Conservation (phyloP, 2,329 filamentous ascomycete genomes). For the Cytospora schulzeri region DNA sequence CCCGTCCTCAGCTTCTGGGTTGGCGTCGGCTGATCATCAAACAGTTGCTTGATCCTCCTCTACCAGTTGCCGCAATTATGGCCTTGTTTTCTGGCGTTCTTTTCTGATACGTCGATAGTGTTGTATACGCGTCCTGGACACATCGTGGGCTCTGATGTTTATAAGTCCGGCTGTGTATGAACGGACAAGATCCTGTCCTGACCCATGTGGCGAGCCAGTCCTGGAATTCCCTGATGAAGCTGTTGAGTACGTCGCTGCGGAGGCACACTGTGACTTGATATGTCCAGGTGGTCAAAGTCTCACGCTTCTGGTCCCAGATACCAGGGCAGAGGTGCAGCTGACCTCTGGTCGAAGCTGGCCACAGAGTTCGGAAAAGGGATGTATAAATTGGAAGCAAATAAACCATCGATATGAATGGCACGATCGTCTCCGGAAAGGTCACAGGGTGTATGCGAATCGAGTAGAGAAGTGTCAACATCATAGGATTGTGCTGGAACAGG, state of each 20-base stretch:
- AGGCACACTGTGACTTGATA: neutral
- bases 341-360: neutral
- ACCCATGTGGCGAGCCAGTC: conserved; percentile 36
- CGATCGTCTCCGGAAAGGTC: neutral
- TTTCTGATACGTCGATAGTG: conserved; percentile 31
- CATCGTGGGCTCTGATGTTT: conserved; percentile 31
- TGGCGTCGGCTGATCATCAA: conserved; percentile 11
- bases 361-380: neutral
- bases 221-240: conserved; percentile 25
- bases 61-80: conserved; percentile 25
- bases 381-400: neutral
- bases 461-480: neutral
- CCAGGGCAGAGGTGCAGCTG: conserved; percentile 6
- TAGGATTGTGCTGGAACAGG: neutral
- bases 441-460: neutral
- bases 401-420: conserved; percentile 9
- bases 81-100: conserved; percentile 26
- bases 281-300: conserved; percentile 23
- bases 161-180: conserved; percentile 39
- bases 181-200: conserved; percentile 34
- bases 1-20: neutral
- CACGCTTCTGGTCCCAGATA: conserved; percentile 25
- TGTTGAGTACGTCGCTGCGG: conserved; percentile 21
- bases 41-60: conserved; percentile 24
- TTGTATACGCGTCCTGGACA: conserved; percentile 37